phyloP scores from a whole-genome alignment of 139 green algal species.

The Tetradesmus obliquus region DNA sequence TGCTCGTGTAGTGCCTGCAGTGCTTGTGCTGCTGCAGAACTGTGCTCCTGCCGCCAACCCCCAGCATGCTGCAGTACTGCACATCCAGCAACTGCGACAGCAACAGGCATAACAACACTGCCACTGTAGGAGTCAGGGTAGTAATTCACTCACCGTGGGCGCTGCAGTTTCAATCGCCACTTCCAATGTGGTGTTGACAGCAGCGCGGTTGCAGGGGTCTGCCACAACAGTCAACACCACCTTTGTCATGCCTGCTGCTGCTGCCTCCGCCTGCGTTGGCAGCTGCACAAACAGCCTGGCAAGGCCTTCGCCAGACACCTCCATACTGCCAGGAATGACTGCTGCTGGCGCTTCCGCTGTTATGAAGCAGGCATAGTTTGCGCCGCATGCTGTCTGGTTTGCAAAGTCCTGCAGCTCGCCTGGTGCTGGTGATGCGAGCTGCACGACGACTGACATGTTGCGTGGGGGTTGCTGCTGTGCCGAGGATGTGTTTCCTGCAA shows the following conservation, averaged over 20 bases:
- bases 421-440: not conserved
- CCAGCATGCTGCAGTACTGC: not conserved
- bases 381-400: not conserved
- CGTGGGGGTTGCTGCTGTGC: not conserved
- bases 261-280: not conserved
- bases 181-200: not conserved
- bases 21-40: not conserved
- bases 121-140: no score
- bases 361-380: not conserved
- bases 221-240: not conserved
- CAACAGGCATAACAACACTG: no score
- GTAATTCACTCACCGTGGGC: not conserved
- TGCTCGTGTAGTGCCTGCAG: not conserved
- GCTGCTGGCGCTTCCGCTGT: conserved; percentile 6
- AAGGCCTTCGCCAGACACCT: not conserved
- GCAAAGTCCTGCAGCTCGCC: not conserved
- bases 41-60: not conserved
- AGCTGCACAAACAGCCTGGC: not conserved
- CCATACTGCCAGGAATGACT: not conserved
- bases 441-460: not conserved
- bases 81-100: no score
- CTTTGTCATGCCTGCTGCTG: not conserved
- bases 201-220: not conserved
- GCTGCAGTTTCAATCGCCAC: not conserved
- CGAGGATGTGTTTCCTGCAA: not conserved